Evolutionary conservation across 225 moss, liverwort and hornwort genomes (phyloP).

Genomic region (Climacium dendroides): DNA sequence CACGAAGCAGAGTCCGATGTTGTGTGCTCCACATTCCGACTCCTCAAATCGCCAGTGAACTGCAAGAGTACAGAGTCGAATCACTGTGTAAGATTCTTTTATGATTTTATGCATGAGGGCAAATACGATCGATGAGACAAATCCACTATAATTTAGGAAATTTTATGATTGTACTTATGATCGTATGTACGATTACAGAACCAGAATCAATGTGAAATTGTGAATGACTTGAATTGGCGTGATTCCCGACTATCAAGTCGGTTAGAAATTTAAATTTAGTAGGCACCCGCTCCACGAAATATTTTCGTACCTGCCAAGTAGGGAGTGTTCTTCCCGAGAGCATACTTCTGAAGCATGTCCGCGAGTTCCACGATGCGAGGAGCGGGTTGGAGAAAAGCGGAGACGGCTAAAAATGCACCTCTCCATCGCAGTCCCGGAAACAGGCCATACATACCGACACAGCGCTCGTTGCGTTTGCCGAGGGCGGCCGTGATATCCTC

Average conservation of each 20-base stretch:
- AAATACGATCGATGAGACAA: not conserved
- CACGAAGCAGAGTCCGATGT: constrained; percentile 62
- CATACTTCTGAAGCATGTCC: constrained; percentile 30
- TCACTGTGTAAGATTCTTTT: not conserved
- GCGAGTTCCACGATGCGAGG: constrained; percentile 22
- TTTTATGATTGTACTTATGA: not conserved
- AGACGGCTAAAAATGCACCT: constrained; percentile 46
- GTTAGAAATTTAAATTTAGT: not conserved
- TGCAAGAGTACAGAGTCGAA: not conserved
- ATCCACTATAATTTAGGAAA: not conserved
- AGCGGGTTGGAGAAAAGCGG: constrained; percentile 53
- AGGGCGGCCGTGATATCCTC: constrained; percentile 17
- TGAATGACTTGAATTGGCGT: not conserved
- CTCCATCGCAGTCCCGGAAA: constrained; percentile 81
- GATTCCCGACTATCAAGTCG: not conserved
- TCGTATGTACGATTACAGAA: not conserved
- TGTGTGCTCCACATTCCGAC: constrained; percentile 40
- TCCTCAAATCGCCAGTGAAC: constrained; percentile 95
- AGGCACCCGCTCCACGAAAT: not conserved
- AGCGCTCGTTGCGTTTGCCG: constrained; percentile 27
- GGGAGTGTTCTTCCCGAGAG: constrained; percentile 20
- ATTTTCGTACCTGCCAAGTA: constrained; percentile 47
- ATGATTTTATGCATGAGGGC: not conserved
- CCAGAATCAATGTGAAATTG: not conserved
- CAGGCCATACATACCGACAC: constrained; percentile 55